Evolutionary conservation across 2,329 filamentous ascomycete genomes (phyloP).

Genomic region (Alternaria ventricosa): DNA sequence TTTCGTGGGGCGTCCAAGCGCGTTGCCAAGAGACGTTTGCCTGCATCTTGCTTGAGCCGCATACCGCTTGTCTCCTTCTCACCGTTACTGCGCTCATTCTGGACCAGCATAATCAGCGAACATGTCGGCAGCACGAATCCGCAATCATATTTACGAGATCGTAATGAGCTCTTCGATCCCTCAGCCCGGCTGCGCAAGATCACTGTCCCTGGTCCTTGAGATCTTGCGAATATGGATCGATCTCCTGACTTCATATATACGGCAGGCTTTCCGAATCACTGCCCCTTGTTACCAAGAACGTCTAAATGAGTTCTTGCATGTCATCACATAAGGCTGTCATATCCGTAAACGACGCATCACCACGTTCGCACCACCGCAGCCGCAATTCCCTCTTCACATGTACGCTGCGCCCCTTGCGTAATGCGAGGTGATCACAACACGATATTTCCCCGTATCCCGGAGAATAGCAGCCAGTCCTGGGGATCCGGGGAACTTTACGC

Average conservation of each 20-base stretch:
- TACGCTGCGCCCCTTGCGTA: background rate
- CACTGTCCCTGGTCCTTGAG: background rate
- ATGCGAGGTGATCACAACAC: conserved; percentile 5
- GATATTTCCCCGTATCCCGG: conserved; percentile 3
- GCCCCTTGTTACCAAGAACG: background rate
- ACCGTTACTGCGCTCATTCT: background rate
- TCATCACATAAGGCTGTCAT: background rate
- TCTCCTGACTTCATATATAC: background rate
- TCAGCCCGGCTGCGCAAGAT: background rate
- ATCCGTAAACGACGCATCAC: background rate
- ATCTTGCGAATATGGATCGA: background rate
- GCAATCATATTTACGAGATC: background rate
- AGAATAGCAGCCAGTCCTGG: conserved; percentile 10
- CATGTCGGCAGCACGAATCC: background rate
- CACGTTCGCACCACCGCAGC: conserved; percentile 1
- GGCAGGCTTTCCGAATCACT: background rate
- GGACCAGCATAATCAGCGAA: background rate
- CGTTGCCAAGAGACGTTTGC: conserved; percentile 1
- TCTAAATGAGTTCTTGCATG: background rate
- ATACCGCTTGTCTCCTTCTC: background rate
- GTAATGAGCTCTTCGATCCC: background rate
- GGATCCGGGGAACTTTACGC: background rate
- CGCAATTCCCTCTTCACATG: background rate
- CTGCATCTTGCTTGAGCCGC: conserved; percentile 3
- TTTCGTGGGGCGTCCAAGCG: conserved; percentile 8